These are phyloP conservation scores for Podochytrium sp. DNA, from an alignment of 192 early-diverging fungal species.

Conservation along the genomic window DNA sequence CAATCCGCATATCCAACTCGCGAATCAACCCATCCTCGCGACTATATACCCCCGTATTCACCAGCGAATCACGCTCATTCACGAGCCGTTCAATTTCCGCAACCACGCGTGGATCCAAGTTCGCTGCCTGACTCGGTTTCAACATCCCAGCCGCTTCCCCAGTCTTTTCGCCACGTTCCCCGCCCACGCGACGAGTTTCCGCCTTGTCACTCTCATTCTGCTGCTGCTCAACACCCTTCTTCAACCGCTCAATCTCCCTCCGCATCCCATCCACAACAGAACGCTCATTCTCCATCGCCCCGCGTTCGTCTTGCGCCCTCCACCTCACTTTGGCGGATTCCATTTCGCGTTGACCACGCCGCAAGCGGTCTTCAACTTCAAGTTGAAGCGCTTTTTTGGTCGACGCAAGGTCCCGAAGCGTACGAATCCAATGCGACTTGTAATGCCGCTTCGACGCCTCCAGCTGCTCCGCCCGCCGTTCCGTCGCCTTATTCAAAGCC, in stretches of 20 bases:
- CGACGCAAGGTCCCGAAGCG: conserved; percentile 38
- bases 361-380: conserved; percentile 29
- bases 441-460: conserved; percentile 42
- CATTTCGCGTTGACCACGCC: conserved; percentile 7
- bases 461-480: conserved; percentile 34
- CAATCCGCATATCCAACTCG: conserved; percentile 44
- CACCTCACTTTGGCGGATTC: conserved; percentile 23
- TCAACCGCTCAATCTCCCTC: conserved; percentile 7
- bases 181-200: no score
- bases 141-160: not conserved
- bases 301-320: conserved; percentile 26
- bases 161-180: not conserved
- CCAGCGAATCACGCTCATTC: conserved; percentile 46
- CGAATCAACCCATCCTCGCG: conserved; percentile 49
- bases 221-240: not conserved
- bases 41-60: conserved; percentile 48
- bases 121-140: not conserved
- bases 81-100: conserved; percentile 48
- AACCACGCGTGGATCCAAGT: conserved; percentile 33
- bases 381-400: conserved; percentile 23
- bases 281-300: conserved; percentile 1
- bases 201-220: not conserved
- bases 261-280: conserved; percentile 7
- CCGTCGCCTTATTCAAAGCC: conserved; percentile 6
- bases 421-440: conserved; percentile 40